These are phyloP conservation scores for Murraya paniculata DNA, from an alignment of 345 rosid genomes.

Conservation along the genomic window DNA sequence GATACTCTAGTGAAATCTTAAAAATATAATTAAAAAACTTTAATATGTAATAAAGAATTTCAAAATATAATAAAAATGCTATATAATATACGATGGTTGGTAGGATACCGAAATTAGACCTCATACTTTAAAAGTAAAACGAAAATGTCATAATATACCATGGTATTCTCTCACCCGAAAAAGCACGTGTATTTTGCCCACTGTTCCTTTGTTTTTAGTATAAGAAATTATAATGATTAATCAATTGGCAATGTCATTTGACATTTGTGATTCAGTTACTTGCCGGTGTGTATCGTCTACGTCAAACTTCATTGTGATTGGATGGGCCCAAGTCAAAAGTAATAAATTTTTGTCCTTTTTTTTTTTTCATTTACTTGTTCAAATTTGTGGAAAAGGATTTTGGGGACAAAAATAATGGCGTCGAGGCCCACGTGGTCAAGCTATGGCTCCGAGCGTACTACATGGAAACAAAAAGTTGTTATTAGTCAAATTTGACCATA, in stretches of 20 bases:
- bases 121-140: too few species aligned
- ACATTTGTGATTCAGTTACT: background rate
- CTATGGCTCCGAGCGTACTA: background rate
- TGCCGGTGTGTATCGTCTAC: background rate
- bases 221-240: background rate
- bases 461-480: background rate
- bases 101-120: too few species aligned
- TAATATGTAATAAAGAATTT: too few species aligned
- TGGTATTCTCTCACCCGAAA: too few species aligned
- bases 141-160: too few species aligned
- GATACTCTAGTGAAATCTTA: too few species aligned
- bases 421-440: background rate
- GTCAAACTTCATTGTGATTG: background rate
- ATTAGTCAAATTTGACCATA: too few species aligned
- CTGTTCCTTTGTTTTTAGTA: background rate
- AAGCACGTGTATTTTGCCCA: too few species aligned
- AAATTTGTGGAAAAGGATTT: background rate
- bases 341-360: background rate
- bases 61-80: too few species aligned
- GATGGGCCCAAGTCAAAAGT: background rate
- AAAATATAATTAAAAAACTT: too few species aligned
- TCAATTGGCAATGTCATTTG: background rate
- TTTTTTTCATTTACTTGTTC: background rate
- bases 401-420: background rate
- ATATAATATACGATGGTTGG: too few species aligned